Evolutionary conservation across 352 stramenopile species (phyloP).

Genomic region (Globisporangium apiculatum): DNA sequence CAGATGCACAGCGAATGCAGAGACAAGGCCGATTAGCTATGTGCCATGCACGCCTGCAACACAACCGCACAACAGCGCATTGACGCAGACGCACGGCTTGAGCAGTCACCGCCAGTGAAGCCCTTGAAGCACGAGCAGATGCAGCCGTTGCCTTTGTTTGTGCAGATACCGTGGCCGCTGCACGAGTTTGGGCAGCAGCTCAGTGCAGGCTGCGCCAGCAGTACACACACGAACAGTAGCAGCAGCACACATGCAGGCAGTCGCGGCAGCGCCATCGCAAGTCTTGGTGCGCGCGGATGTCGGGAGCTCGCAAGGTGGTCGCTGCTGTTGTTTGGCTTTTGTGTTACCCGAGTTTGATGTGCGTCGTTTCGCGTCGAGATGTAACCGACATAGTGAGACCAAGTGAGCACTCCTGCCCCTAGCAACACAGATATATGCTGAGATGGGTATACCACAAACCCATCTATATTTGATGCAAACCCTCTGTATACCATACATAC

Average conservation of each 20-base stretch:
- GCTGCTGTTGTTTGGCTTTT: neutral
- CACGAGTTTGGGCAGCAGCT: constrained; percentile 60
- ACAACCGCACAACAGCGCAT: no score
- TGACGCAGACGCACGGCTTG: constrained; percentile 26
- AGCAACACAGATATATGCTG: no score
- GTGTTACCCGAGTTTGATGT: neutral
- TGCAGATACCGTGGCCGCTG: constrained; percentile 58
- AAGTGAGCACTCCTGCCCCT: no score
- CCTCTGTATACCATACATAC: no score
- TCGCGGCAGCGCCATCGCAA: neutral
- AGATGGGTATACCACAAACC: no score
- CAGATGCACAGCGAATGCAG: no score
- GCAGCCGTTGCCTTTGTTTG: constrained; percentile 53
- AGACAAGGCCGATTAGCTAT: no score
- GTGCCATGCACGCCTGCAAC: no score
- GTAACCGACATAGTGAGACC: no score
- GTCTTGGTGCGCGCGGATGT: neutral
- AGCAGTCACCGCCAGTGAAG: constrained; percentile 90
- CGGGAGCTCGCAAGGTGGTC: neutral
- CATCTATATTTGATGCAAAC: no score
- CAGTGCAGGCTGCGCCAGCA: constrained; percentile 4
- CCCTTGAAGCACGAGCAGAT: constrained; percentile 79
- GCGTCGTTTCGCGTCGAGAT: neutral
- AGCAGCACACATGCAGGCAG: constrained; percentile 5
- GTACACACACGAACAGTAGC: constrained; percentile 1